Evolutionary conservation across 1,139 yeast species (phyloP), one percentile per base, ranked within the genome.

Genomic region (Pichia sp.): DNA sequence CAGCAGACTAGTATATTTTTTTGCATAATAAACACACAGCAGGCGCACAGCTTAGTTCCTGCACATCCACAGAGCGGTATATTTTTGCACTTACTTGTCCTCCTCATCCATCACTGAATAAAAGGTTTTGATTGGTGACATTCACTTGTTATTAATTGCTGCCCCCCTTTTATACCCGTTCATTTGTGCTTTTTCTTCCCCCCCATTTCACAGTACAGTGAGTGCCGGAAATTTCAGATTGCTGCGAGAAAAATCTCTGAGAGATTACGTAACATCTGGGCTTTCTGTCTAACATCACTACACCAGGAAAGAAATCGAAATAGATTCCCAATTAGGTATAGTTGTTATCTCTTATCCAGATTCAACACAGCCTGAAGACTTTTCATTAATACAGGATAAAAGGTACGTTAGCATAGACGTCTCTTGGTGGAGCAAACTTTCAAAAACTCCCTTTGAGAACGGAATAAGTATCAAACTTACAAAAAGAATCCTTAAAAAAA

Each of bases 331-430:
- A 38, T 13, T 38, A 38, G 41, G 41, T 16, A 38, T 23, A 16
- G 13, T 38, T 23, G 41, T 38, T 38, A 38, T 38, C 41, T n/a
- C 16, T 38, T 38, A n/a, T 29, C 45, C 29, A 42, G 30, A 32
- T 41, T n/a, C 16, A 8, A 26, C 51, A 49, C 51, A 49, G 51
- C 51, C 51, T 49, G 51, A 49, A 49, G n/a, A 47, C 31, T 31
- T 36, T 42, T 42, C 43, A 46, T 26, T 32, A 7, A 29, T 45
- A 13, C 11, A 26, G 5, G 13, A 45, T 7, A 13, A 45, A 30
- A 47, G 50, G 50, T 47, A 47, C 42, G 50, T 47, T 45, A 47
- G 11, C 42, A 34, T 32, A 34, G 11, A 34, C 29, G 7, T 26
- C 5, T 23, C 29, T 26, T 26, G 29, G 5, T 26, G 29, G 29